Base-by-base conservation (phyloP, 1,284 basidiomycete species). In the Vanrija humicola region DNA sequence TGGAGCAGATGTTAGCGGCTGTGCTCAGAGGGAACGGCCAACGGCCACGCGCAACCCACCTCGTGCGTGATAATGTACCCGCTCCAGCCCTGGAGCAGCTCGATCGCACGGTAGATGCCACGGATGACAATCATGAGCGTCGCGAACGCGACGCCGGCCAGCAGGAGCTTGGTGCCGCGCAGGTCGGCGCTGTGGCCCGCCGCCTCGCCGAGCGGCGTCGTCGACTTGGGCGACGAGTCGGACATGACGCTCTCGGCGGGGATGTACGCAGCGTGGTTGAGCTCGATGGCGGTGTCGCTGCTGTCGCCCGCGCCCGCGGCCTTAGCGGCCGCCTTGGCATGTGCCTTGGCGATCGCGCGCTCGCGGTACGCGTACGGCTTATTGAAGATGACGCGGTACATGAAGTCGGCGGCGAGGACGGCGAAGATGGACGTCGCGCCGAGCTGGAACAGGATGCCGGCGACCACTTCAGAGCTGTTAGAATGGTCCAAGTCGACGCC, bases 381-480 rank as follows among this genome's bases (percentile, higher is more conserved):
- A 14, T 54, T 38, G 34, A 50, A 52, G 5, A 29, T 34, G 19
- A 52, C 52, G 15, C 69, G 62, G 44, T 69, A 49, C 25, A 60
- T 50, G 42, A 72, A 68, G 54, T 67, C 69, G 21, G 68, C 42
- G 15, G 61, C 69, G 40, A 65, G 56, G 18, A 19, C 42, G 39
- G 64, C 50, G 48, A 71, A 71, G 48, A 72, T 51, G 55, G 62
- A 47, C 65, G 72, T 73, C 45, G 64, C 50, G 46, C 62, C 52
- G 23, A 73, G 62, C 44, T 74, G 72, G 54, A 73, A 64, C 61
- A 70, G 60, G 64, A 74, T 74, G 53, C 72, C 72, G 5, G 62
- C 70, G n/a, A 74, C 67, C 70, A 73, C 54, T 56, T 26, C 8
- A 5, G 34, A 15, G 1, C 2, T 5, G 34, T 34, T 34, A 34